phyloP scores from a whole-genome alignment of 129 eudicot genomes.

The Apium graveolens region DNA sequence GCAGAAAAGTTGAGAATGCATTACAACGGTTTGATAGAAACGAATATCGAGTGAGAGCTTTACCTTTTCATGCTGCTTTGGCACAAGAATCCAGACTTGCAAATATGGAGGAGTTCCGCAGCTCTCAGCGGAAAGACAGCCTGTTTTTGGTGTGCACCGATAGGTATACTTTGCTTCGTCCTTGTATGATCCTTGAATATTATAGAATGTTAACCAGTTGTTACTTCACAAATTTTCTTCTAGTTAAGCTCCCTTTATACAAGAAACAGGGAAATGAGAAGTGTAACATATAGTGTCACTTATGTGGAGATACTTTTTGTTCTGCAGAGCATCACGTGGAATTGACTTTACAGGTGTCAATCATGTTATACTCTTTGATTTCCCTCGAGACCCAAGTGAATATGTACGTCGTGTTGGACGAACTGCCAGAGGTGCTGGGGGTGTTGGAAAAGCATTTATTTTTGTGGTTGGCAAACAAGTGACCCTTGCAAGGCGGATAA shows the following conservation, averaged over 20 bases:
- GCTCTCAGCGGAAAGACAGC: conserved; percentile 23
- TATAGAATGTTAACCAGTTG: not conserved
- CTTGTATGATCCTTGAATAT: not conserved
- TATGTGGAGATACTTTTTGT: not conserved
- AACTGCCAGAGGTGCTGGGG: conserved; percentile 97
- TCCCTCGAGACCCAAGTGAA: conserved; percentile 98
- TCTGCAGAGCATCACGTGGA: conserved; percentile 84
- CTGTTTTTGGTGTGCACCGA: conserved; percentile 90
- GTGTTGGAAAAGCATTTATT: conserved; percentile 72
- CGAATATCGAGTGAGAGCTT: conserved; percentile 32
- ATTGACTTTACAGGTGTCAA: conserved; percentile 84
- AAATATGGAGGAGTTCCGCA: conserved; percentile 75
- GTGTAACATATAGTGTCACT: not conserved
- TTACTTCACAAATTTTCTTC: not conserved
- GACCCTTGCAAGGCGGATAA: conserved; percentile 74
- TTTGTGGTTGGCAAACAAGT: conserved; percentile 98
- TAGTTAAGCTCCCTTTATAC: not conserved
- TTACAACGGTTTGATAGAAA: conserved; percentile 64
- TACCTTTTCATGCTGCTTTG: conserved; percentile 95
- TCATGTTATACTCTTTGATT: conserved; percentile 89
- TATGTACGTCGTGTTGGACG: conserved; percentile 96
- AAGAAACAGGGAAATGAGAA: not conserved
- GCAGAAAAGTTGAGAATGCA: conserved; percentile 90
- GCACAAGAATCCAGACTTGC: conserved; percentile 69
- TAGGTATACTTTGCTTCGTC: conserved; percentile 33